Percentiles rank a stretch among this genome's conserved stretches.
These are phyloP conservation scores for Secale cereale DNA, from an alignment of 176 grass and related monocot species.

Conservation along the genomic window DNA sequence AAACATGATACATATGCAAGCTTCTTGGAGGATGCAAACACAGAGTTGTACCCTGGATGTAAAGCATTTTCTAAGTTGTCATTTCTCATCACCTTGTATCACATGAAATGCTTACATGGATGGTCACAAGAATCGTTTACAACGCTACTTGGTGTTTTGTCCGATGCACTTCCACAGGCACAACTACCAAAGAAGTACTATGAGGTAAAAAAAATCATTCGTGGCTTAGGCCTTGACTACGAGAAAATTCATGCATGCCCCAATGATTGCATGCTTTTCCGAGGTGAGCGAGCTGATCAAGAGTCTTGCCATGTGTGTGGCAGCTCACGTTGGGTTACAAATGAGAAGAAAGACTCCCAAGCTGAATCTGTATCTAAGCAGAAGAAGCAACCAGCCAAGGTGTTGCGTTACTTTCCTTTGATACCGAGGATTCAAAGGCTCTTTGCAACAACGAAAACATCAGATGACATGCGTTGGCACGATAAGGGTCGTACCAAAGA, in stretches of 20 bases:
- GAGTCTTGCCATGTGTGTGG: background rate
- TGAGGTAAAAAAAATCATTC: conserved; percentile 25
- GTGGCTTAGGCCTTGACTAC: background rate
- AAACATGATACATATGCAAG: too few species aligned
- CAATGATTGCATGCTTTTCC: conserved; percentile 15
- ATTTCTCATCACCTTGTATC: conserved; percentile 2
- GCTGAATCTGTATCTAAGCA: background rate
- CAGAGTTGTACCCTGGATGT: too few species aligned
- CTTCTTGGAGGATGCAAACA: too few species aligned
- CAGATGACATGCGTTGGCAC: too few species aligned
- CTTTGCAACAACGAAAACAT: too few species aligned
- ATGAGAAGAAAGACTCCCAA: background rate
- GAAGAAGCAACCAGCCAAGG: conserved; percentile 16
- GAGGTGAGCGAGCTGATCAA: background rate
- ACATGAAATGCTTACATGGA: background rate
- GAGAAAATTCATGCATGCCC: conserved; percentile 35
- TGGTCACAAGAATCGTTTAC: conserved; percentile 8
- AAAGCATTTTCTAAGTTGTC: background rate
- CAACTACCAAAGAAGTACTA: conserved; percentile 8
- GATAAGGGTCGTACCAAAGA: too few species aligned
- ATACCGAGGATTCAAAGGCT: too few species aligned
- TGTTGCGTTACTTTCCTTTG: conserved; percentile 31
- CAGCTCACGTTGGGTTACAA: background rate
- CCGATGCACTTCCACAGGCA: background rate
- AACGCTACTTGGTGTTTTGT: background rate